phyloP scores from a whole-genome alignment of 164 flowering plant species.

The Pachysandra terminalis region DNA sequence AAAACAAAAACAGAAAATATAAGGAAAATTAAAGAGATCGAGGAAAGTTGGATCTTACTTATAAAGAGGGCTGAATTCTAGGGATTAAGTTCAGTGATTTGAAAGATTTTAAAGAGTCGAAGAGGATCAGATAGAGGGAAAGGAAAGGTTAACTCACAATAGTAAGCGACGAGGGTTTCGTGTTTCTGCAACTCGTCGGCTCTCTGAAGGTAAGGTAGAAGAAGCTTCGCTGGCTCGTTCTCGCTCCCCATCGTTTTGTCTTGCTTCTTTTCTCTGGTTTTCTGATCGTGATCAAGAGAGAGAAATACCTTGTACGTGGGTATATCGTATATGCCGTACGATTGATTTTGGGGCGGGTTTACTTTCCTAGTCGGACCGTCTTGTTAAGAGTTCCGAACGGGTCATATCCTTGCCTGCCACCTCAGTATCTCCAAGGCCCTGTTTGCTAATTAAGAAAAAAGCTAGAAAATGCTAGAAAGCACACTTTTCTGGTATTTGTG shows the following conservation, averaged over 20 bases:
- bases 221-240: slow-evolving; percentile 82
- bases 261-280: background rate
- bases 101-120: background rate
- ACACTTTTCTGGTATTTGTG: too few relatives aligned
- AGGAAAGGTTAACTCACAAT: slow-evolving; percentile 42
- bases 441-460: too few relatives aligned
- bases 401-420: too few relatives aligned
- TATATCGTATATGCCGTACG: too few relatives aligned
- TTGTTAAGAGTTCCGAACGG: too few relatives aligned
- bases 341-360: too few relatives aligned
- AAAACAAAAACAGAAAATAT: background rate
- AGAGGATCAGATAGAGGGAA: background rate
- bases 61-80: background rate
- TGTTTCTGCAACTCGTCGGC: slow-evolving; percentile 97
- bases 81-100: background rate
- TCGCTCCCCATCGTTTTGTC: slow-evolving; percentile 51
- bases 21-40: background rate
- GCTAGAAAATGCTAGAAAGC: too few relatives aligned
- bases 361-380: too few relatives aligned
- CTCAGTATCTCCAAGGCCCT: too few relatives aligned
- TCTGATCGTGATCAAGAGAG: background rate
- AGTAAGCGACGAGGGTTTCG: slow-evolving; percentile 95
- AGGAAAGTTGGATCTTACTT: too few relatives aligned
- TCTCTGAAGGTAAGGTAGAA: slow-evolving; percentile 89
- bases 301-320: too few relatives aligned